These are phyloP conservation scores for Metarhizium album DNA, from an alignment of 2,329 filamentous ascomycete genomes.

Conservation along the genomic window DNA sequence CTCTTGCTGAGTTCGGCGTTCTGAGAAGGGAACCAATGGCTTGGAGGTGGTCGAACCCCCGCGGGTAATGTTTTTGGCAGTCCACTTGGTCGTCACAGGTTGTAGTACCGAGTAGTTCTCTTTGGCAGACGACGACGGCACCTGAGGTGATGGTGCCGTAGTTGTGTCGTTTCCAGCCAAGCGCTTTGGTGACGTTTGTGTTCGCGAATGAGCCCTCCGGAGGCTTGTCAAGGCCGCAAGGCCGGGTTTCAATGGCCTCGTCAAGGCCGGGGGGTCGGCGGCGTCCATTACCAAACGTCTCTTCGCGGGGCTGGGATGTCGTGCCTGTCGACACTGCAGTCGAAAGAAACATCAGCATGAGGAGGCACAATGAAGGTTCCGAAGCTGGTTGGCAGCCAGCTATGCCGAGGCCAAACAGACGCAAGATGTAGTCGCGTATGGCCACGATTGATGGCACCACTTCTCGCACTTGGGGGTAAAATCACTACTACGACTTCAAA, in stretches of 20 bases:
- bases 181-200: slow-evolving; percentile 6
- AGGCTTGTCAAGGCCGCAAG: slow-evolving; percentile 1
- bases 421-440: neutral
- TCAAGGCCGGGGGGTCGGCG: slow-evolving; percentile 10
- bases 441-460: neutral
- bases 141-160: slow-evolving; percentile 2
- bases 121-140: slow-evolving; percentile 3
- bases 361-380: neutral
- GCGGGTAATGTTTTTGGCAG: slow-evolving; percentile 7
- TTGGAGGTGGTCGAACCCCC: slow-evolving; percentile 17
- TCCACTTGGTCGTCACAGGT: slow-evolving; percentile 5
- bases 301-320: slow-evolving; percentile 7
- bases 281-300: slow-evolving; percentile 12
- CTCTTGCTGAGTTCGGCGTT: slow-evolving; percentile 33
- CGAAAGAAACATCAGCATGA: neutral
- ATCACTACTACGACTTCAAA: neutral
- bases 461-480: neutral
- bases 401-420: neutral
- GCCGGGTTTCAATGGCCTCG: slow-evolving; percentile 8
- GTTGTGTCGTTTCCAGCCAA: slow-evolving; percentile 4
- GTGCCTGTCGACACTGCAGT: slow-evolving; percentile 2
- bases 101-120: slow-evolving; percentile 6
- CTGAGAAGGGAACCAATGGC: slow-evolving; percentile 34
- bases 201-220: neutral
- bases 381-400: neutral